Evolutionary conservation across 2,329 filamentous ascomycete genomes (phyloP).

Genomic region (Atkinsonella hypoxylon): DNA sequence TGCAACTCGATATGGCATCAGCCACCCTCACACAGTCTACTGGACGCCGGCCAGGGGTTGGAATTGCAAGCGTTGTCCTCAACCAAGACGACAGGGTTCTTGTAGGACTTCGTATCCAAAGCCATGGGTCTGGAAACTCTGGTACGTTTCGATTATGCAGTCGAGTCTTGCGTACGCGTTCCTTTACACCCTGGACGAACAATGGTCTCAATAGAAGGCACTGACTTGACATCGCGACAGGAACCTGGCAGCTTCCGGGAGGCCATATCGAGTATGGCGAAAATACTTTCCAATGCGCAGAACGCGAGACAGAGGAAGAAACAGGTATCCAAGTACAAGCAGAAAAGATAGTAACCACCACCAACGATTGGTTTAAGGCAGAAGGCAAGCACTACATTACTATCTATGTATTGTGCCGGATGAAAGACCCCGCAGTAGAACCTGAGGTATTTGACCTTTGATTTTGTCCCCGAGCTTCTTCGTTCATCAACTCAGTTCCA

Average conservation of each 20-base stretch:
- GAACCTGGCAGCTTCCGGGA: slow-evolving; percentile 56
- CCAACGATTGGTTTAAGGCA: slow-evolving; percentile 51
- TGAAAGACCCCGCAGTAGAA: slow-evolving; percentile 33
- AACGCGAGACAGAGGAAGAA: slow-evolving; percentile 58
- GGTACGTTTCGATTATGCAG: neutral
- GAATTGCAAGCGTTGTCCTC: neutral
- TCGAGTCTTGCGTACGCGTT: neutral
- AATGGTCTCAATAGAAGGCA: no score
- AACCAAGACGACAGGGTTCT: neutral
- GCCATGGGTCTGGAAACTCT: neutral
- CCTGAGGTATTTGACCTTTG: slow-evolving; percentile 32
- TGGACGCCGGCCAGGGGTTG: neutral
- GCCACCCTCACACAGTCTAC: no score
- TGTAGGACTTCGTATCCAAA: neutral
- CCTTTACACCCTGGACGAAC: neutral
- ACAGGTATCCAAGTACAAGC: slow-evolving; percentile 48
- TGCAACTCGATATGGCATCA: no score
- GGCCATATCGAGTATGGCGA: slow-evolving; percentile 66
- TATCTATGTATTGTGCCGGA: slow-evolving; percentile 47
- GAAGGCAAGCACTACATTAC: slow-evolving; percentile 65
- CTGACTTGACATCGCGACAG: slow-evolving; percentile 18
- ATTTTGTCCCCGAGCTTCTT: no score
- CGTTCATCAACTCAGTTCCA: no score
- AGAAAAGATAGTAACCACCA: slow-evolving; percentile 44
- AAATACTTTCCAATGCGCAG: slow-evolving; percentile 47